Percentiles rank a stretch among this genome's conserved stretches.
Conservation (phyloP, 2,329 filamentous ascomycete genomes). For the Aspergillus awamori region DNA sequence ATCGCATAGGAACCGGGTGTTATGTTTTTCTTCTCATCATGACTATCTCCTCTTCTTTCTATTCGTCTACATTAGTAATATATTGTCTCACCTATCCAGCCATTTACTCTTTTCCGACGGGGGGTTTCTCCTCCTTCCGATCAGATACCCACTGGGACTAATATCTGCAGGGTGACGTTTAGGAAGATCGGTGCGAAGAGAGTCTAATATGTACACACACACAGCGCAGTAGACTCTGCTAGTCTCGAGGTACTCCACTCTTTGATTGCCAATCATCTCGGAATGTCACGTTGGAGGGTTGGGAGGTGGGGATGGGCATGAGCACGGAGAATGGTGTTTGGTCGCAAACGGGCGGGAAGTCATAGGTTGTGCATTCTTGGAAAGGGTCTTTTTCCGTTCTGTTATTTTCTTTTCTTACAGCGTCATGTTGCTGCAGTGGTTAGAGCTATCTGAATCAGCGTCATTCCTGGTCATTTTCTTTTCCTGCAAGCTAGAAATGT, state of each 20-base stretch:
- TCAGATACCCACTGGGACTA: constrained; percentile 1
- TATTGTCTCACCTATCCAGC: background rate
- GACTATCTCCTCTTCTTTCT: background rate
- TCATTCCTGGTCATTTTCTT: background rate
- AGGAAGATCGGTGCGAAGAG: constrained; percentile 6
- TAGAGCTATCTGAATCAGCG: background rate
- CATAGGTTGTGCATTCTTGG: background rate
- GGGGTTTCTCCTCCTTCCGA: background rate
- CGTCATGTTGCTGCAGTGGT: background rate
- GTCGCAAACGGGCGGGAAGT: background rate
- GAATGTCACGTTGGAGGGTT: background rate
- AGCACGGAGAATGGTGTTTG: constrained; percentile 1
- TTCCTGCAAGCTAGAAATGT: background rate
- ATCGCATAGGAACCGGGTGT: background rate
- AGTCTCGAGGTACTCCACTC: constrained; percentile 3
- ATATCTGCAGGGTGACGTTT: constrained; percentile 25
- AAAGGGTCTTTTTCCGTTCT: background rate
- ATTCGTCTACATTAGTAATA: background rate
- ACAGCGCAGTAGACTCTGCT: background rate
- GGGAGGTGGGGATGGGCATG: background rate
- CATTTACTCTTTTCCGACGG: background rate
- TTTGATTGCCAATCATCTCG: background rate
- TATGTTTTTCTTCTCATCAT: background rate
- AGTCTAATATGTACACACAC: background rate
- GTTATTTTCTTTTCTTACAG: too few species aligned